Conservation (phyloP, 352 stramenopile genomes). For the Phytophthora lateralis region DNA sequence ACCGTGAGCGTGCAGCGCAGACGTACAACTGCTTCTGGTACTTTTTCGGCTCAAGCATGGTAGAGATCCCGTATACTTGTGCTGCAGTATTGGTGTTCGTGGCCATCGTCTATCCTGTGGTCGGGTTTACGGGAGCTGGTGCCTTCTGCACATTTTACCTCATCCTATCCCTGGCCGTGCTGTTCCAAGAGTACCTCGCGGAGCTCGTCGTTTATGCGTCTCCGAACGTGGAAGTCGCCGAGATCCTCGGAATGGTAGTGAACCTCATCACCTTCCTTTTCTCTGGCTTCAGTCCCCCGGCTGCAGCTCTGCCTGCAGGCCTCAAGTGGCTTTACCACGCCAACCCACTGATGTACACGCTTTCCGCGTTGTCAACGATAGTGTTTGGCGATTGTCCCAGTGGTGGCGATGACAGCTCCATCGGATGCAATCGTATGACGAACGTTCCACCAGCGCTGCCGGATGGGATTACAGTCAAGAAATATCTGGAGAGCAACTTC, state of each 20-base stretch:
- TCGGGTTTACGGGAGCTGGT: slow-evolving; percentile 19
- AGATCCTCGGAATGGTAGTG: slow-evolving; percentile 36
- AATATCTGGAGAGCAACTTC: slow-evolving; percentile 18
- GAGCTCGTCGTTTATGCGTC: slow-evolving; percentile 33
- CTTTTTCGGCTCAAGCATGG: slow-evolving; percentile 13
- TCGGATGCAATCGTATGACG: slow-evolving; percentile 22
- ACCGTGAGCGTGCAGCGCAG: slow-evolving; percentile 18
- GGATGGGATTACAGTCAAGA: slow-evolving; percentile 20
- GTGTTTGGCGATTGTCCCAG: slow-evolving; percentile 40
- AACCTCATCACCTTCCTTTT: slow-evolving; percentile 44
- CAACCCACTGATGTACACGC: slow-evolving; percentile 39
- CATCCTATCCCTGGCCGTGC: slow-evolving; percentile 23
- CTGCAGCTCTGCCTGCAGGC: slow-evolving; percentile 22
- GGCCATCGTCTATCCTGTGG: slow-evolving; percentile 14
- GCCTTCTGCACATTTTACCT: slow-evolving; percentile 39
- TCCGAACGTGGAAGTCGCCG: slow-evolving; percentile 33
- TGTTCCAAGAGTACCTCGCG: slow-evolving; percentile 34
- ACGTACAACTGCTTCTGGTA: slow-evolving; percentile 28
- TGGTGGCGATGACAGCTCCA: neutral
- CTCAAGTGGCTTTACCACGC: slow-evolving; percentile 35
- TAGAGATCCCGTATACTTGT: slow-evolving; percentile 20
- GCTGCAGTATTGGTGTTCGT: slow-evolving; percentile 8
- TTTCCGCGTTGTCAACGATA: slow-evolving; percentile 33
- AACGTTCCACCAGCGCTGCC: slow-evolving; percentile 12
- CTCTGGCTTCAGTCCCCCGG: slow-evolving; percentile 42